phyloP scores from a whole-genome alignment of 352 stramenopile genomes.

The Aphanomyces invadans region DNA sequence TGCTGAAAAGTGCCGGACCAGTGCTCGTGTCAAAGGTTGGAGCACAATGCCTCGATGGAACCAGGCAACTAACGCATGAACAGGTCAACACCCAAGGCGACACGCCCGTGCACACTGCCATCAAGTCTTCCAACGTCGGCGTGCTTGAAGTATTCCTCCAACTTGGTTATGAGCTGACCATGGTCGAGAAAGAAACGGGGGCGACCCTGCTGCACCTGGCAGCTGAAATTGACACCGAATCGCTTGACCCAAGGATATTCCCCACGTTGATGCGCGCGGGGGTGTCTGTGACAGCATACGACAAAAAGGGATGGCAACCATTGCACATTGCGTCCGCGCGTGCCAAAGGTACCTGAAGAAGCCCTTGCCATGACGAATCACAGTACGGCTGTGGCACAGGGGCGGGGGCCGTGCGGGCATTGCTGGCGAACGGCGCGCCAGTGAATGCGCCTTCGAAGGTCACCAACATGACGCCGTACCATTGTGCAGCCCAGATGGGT shows the following conservation, averaged over 20 bases:
- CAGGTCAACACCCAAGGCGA: slow-evolving; percentile 12
- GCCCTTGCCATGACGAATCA: too few species aligned
- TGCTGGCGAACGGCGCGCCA: slow-evolving; percentile 11
- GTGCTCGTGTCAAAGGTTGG: background rate
- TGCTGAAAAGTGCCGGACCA: background rate
- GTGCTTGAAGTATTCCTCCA: background rate
- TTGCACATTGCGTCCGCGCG: slow-evolving; percentile 12
- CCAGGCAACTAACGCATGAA: background rate
- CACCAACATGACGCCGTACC: slow-evolving; percentile 24
- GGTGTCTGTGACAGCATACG: slow-evolving; percentile 4
- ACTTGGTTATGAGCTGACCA: slow-evolving; percentile 13
- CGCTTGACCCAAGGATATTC: slow-evolving; percentile 1
- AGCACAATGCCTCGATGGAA: background rate
- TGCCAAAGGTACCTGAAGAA: slow-evolving; percentile 23
- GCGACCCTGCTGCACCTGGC: slow-evolving; percentile 13
- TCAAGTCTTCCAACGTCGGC: background rate
- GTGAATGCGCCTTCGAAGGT: background rate
- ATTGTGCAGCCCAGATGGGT: slow-evolving; percentile 24
- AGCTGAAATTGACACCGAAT: slow-evolving; percentile 19
- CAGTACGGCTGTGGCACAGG: background rate
- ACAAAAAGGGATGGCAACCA: slow-evolving; percentile 23
- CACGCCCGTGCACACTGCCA: slow-evolving; percentile 9
- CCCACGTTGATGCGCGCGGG: background rate
- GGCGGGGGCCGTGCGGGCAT: slow-evolving; percentile 1
- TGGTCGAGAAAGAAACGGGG: slow-evolving; percentile 6